Evolutionary conservation across 305 asterid species (phyloP), one percentile per base, ranked within the genome.

Genomic region (Solanum hybrid): DNA sequence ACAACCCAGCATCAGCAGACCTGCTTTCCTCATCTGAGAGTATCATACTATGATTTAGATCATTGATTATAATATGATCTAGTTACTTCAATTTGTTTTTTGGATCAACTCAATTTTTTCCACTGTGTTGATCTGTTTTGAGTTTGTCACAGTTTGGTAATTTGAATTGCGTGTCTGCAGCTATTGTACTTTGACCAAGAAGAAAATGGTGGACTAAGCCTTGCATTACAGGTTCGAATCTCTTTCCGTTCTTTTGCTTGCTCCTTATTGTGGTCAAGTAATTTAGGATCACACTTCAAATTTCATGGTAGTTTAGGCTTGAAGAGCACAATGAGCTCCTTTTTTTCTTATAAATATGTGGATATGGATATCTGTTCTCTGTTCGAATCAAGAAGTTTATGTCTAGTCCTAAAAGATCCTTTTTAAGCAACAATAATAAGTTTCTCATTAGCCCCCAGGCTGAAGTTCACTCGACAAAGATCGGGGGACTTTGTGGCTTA

Each of bases 171-270:
- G 87, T 89, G 82, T 90, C 6, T 92, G 94, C 98, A 97, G 99
- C 92, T 97, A 77, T 90, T 97, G 91, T 97, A 94, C 96, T 97
- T 97, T 29, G 99, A 97, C 89, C 94, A 91, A 90, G 99, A 94
- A 90, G 96, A 94, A 81, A 95, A 91, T 89, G 96, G 97, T 35
- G 99, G 99, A 88, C 91, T 97, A 77, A 95, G 94, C 94, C 97
- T 97, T 86, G 96, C 98, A 87, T 91, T 96, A 86, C 99, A 95
- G 99, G 99, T 97, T 86, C 81, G 84, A 38, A 40, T 85, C 40
- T 86, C 87, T 17, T 84, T 12, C 46, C 10, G 9, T 71, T 24
- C 82, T 29, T 38, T 69, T 75, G 38, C 20, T 90, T 88, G n/a
- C 77, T 84, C 89, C 84, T 71, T 78, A 16, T 32, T 4, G 46